Evolutionary conservation across 1,139 yeast species (phyloP).

Genomic region (Komagataea norvegica): DNA sequence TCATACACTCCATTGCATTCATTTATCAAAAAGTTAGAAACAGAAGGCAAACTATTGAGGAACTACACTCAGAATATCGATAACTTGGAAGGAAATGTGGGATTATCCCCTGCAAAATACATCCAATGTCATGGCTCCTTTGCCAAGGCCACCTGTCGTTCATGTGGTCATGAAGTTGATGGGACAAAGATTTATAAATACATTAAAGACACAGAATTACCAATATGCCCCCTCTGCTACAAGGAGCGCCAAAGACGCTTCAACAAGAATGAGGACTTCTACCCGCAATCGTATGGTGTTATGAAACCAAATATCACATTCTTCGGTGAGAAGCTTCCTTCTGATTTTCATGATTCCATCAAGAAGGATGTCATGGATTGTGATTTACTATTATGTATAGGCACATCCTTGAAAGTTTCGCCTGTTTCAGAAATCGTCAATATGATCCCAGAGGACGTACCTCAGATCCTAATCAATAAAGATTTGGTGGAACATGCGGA

Average conservation of each 20-base stretch:
- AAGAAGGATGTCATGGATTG: slow-evolving; percentile 58
- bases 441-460: slow-evolving; percentile 61
- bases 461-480: slow-evolving; percentile 78
- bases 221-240: slow-evolving; percentile 69
- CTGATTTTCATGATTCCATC: slow-evolving; percentile 60
- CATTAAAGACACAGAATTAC: slow-evolving; percentile 56
- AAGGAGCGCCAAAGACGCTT: slow-evolving; percentile 37
- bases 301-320: slow-evolving; percentile 95
- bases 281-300: slow-evolving; percentile 62
- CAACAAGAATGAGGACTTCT: slow-evolving; percentile 21
- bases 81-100: slow-evolving; percentile 82
- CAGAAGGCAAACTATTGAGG: slow-evolving; percentile 72
- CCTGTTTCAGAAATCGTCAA: slow-evolving; percentile 95
- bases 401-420: slow-evolving; percentile 91
- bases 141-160: slow-evolving; percentile 83
- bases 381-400: slow-evolving; percentile 81
- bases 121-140: slow-evolving; percentile 97
- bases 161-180: slow-evolving; percentile 64
- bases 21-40: slow-evolving; percentile 70
- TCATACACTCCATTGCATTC: slow-evolving; percentile 83
- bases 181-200: slow-evolving; percentile 65
- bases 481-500: slow-evolving; percentile 76
- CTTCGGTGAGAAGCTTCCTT: slow-evolving; percentile 85
- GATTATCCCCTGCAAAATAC: slow-evolving; percentile 61
- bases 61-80: slow-evolving; percentile 96